Conservation (phyloP, 2,329 filamentous ascomycete genomes). For the Microdochium nivale region DNA sequence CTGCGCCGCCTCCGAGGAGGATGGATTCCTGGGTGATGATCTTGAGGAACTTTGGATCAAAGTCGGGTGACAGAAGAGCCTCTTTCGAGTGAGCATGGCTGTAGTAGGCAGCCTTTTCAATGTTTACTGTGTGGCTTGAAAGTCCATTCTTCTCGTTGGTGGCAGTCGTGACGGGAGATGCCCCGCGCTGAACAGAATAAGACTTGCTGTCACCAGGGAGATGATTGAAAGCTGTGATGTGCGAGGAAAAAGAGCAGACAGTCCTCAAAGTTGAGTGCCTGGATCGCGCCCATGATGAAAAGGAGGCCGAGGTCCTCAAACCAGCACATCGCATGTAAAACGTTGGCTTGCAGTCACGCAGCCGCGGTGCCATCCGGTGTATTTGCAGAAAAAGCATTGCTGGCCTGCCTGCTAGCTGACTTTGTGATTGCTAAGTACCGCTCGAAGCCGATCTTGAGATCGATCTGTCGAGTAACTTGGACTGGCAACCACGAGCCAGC, state of each 20-base stretch:
- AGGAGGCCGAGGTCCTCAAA: no score
- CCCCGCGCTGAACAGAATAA: no score
- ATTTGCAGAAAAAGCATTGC: background rate
- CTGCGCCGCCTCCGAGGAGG: constrained; percentile 23
- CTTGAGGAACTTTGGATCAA: constrained; percentile 18
- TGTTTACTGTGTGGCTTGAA: background rate
- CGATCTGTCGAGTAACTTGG: background rate
- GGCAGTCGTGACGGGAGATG: no score
- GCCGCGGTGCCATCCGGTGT: background rate
- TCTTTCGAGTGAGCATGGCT: constrained; percentile 6
- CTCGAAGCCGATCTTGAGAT: background rate
- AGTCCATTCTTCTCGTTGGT: no score
- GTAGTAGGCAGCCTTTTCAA: background rate
- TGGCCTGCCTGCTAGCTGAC: background rate
- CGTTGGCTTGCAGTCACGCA: no score
- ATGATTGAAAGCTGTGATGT: no score
- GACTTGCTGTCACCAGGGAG: no score
- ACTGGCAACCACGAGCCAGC: background rate
- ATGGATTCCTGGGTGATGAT: constrained; percentile 24
- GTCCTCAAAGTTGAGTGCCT: no score
- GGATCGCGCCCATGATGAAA: no score
- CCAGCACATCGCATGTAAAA: no score
- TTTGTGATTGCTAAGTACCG: no score
- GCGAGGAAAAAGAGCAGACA: no score
- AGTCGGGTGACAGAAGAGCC: constrained; percentile 10